These are phyloP conservation scores for Plectranthus barbatus DNA, from an alignment of 257 asterid genomes.

Conservation along the genomic window DNA sequence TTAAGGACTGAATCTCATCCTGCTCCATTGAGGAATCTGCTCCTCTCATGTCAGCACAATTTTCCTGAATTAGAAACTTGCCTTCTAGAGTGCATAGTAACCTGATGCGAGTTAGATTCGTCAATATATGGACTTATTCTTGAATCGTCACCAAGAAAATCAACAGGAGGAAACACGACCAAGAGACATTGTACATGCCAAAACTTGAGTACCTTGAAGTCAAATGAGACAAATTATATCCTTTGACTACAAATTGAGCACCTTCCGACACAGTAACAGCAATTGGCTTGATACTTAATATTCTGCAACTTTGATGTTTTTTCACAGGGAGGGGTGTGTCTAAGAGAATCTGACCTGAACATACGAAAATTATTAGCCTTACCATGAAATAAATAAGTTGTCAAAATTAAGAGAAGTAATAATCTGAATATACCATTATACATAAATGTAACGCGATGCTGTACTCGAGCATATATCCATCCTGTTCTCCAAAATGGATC, in stretches of 20 bases:
- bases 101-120: slow-evolving; percentile 30
- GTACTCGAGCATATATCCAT: slow-evolving; percentile 77
- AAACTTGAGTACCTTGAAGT: slow-evolving; percentile 56
- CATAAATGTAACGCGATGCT: slow-evolving; percentile 54
- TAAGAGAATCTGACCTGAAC: slow-evolving; percentile 69
- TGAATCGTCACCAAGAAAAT: not conserved
- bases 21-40: slow-evolving; percentile 39
- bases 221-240: slow-evolving; percentile 53
- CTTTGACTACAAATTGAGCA: slow-evolving; percentile 67
- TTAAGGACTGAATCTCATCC: slow-evolving; percentile 49
- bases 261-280: slow-evolving; percentile 66
- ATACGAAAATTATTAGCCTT: slow-evolving; percentile 11
- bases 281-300: slow-evolving; percentile 67
- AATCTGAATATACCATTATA: slow-evolving; percentile 50
- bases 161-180: not conserved
- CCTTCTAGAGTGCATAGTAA: slow-evolving; percentile 74
- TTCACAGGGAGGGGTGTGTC: slow-evolving; percentile 49
- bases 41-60: slow-evolving; percentile 38
- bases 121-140: not conserved
- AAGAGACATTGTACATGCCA: not conserved
- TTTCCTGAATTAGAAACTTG: slow-evolving; percentile 55
- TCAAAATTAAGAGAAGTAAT: slow-evolving; percentile 3
- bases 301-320: slow-evolving; percentile 41
- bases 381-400: not conserved
- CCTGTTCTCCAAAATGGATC: slow-evolving; percentile 84